A percentile compares a stretch with the other conserved stretches of the same genome.
Evolutionary conservation across 1,284 basidiomycete genomes (phyloP).

Genomic region (Thelephora terrestris): DNA sequence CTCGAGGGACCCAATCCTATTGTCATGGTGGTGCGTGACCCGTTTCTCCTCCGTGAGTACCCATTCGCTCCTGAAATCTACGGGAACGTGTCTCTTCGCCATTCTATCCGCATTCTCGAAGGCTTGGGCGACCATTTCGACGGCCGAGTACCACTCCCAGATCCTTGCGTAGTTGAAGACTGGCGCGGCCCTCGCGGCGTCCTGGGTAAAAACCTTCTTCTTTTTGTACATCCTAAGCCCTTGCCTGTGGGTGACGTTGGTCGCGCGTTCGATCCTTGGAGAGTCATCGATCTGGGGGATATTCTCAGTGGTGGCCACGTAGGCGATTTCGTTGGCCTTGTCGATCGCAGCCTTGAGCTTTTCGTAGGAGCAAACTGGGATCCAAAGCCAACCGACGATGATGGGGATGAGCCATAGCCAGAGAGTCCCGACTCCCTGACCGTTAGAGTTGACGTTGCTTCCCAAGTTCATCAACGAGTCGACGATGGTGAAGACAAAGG

Average conservation of each 20-base stretch:
- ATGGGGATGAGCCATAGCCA: constrained; percentile 35
- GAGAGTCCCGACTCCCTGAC: constrained; percentile 26
- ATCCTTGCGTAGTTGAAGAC: constrained; percentile 19
- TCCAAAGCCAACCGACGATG: constrained; percentile 30
- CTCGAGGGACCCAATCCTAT: constrained; percentile 9
- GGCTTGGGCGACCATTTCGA: constrained; percentile 12
- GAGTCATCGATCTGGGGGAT: too few species aligned
- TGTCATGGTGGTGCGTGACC: constrained; percentile 5
- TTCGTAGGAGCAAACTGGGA: constrained; percentile 30
- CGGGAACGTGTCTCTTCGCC: constrained; percentile 5
- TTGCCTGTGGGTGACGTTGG: background rate
- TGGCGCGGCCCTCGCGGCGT: constrained; percentile 14
- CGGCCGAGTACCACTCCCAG: constrained; percentile 13
- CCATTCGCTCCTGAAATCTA: constrained; percentile 1
- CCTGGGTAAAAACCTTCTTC: background rate
- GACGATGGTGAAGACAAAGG: constrained; percentile 31
- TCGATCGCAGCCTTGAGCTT: constrained; percentile 22
- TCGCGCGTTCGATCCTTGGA: background rate
- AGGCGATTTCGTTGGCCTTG: constrained; percentile 20
- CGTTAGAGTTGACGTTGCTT: constrained; percentile 19
- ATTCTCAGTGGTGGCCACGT: background rate
- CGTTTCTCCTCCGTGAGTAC: constrained; percentile 5
- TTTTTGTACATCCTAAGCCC: background rate
- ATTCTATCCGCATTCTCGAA: constrained; percentile 13
- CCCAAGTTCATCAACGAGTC: constrained; percentile 24